phyloP scores from a whole-genome alignment of 176 grass and related monocot genomes.

The Coix lacrymajobi region DNA sequence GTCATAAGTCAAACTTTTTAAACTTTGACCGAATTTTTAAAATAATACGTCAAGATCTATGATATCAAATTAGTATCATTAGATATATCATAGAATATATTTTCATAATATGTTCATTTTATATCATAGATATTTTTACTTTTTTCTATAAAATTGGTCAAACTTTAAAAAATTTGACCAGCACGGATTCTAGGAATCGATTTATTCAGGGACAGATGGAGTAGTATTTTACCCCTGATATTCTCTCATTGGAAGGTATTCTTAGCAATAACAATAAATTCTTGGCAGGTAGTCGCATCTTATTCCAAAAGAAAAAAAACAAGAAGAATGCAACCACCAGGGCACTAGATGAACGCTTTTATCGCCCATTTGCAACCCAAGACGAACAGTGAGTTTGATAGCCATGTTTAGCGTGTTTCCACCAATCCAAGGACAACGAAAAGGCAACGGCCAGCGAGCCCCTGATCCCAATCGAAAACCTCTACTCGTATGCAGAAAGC shows the following conservation, averaged over 20 bases:
- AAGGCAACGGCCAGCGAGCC: background rate
- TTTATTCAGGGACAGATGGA: too few species aligned
- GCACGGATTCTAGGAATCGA: too few species aligned
- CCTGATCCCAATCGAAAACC: background rate
- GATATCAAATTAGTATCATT: too few species aligned
- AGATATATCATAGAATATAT: too few species aligned
- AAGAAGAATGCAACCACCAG: background rate
- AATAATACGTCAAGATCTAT: too few species aligned
- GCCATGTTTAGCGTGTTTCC: background rate
- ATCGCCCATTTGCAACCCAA: background rate
- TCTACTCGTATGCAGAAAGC: background rate
- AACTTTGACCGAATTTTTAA: too few species aligned
- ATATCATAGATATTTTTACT: too few species aligned
- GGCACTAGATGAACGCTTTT: background rate
- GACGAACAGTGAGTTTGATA: background rate
- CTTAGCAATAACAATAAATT: background rate
- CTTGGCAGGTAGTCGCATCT: background rate
- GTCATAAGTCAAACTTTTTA: too few species aligned
- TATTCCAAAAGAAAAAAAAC: background rate
- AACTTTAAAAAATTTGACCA: too few species aligned
- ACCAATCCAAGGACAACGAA: conserved; percentile 23
- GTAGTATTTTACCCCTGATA: background rate
- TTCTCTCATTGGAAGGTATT: background rate
- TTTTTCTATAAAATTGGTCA: too few species aligned
- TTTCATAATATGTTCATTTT: too few species aligned